These are phyloP conservation scores for Tolypocladium ophioglossoides DNA, from an alignment of 2,329 filamentous ascomycete genomes.

Conservation along the genomic window DNA sequence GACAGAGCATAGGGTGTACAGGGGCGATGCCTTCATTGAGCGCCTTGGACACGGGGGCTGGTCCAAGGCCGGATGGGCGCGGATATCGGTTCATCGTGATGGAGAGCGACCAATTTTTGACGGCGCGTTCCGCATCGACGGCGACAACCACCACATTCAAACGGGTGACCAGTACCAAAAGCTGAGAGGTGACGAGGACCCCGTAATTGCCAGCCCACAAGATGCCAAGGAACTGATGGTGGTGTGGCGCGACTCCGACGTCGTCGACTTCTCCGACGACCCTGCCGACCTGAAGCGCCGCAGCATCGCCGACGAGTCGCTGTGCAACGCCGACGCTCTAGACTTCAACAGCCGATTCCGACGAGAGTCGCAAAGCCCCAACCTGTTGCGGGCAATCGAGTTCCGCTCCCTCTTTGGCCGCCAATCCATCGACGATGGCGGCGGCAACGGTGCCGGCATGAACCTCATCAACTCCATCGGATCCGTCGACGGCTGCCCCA, in stretches of 20 bases:
- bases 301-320: slow-evolving; percentile 26
- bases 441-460: slow-evolving; percentile 55
- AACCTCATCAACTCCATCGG: slow-evolving; percentile 75
- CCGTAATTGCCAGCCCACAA: slow-evolving; percentile 40
- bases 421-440: slow-evolving; percentile 57
- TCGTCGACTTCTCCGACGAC: slow-evolving; percentile 31
- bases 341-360: slow-evolving; percentile 71
- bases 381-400: slow-evolving; percentile 49
- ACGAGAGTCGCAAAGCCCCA: slow-evolving; percentile 32
- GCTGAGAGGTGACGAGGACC: slow-evolving; percentile 63
- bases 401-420: slow-evolving; percentile 60
- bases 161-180: slow-evolving; percentile 62
- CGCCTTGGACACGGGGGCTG: slow-evolving; percentile 51
- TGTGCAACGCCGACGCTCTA: slow-evolving; percentile 67
- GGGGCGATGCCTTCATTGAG: slow-evolving; percentile 64
- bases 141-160: slow-evolving; percentile 81
- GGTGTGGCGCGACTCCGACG: slow-evolving; percentile 84
- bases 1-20: slow-evolving; percentile 70
- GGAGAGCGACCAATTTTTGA: slow-evolving; percentile 75
- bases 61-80: slow-evolving; percentile 77
- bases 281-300: slow-evolving; percentile 57
- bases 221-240: slow-evolving; percentile 68
- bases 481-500: slow-evolving; percentile 72
- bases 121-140: slow-evolving; percentile 72
- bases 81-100: slow-evolving; percentile 68